Base-by-base conservation (phyloP, 345 rosid species). In the Camelina sativa region DNA sequence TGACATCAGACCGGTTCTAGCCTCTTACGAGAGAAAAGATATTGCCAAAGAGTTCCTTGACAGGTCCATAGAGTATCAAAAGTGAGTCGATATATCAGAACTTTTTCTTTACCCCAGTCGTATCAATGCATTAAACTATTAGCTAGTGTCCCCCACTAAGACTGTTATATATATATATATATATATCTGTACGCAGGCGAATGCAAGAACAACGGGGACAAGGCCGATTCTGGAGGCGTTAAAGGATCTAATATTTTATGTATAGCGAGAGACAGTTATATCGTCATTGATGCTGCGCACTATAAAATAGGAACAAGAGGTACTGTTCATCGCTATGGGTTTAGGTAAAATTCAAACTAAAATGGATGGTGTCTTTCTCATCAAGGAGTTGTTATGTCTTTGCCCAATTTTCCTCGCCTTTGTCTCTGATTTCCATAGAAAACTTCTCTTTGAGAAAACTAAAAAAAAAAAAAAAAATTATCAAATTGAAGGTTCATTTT, bases 181-280 rank as follows among this genome's bases (percentile, higher is more conserved):
- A 50, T 38, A 50, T 28, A 4, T 38, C 38, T 64, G 66, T 59
- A 69, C 63, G 73, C 86, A 91, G 97, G 87, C 82, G 91, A 65
- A 85, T 86, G 90, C 89, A 90, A 85, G 96, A 83, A 80, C 97
- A 90, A 80, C 88, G 87, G 74, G 89, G 87, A 60, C 89, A 86
- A 53, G 82, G 83, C 66, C 80, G 88, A 23, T 61, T 86, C 61
- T 87, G 91, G 90, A 69, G 79, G 68, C 90, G 85, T 4, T 92
- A 85, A 28, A 52, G 20, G 65, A 48, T 46, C 62, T 44, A 13
- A 17, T 6, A 43, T 65, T 65, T 65, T 11, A 7, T 77, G 77
- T 65, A 78, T 72, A 72, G 73, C 55, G 73, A 65, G 72, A 65
- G 76, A 38, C 67, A 61, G 51, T 77, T 55, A 53, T 53, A 62